These are phyloP conservation scores for Teunomyces aglyptinius DNA, from an alignment of 805 yeast genomes.

Conservation along the genomic window DNA sequence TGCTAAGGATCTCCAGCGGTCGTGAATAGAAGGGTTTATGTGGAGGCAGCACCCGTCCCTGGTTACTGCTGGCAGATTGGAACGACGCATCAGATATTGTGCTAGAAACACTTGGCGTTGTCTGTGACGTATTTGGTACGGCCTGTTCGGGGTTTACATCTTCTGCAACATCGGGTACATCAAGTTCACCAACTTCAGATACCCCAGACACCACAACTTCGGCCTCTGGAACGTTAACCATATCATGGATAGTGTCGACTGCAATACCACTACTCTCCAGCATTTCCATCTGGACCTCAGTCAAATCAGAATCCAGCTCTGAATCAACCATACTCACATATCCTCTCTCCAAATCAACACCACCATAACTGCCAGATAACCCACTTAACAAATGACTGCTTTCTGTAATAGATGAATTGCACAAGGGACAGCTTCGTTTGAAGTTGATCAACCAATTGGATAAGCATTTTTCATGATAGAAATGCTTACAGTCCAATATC, in stretches of 20 bases:
- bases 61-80: conserved; percentile 13
- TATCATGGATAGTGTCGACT: not conserved
- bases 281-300: not conserved
- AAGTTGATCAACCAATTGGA: conserved; percentile 59
- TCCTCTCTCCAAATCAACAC: conserved; percentile 11
- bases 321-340: not conserved
- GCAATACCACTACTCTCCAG: not conserved
- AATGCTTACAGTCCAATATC: conserved; percentile 58
- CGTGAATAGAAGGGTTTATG: conserved; percentile 14
- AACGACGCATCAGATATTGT: conserved; percentile 9
- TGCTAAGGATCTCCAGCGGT: conserved; percentile 27
- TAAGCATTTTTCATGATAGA: conserved; percentile 57
- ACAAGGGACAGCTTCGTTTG: conserved; percentile 56
- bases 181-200: not conserved
- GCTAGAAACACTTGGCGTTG: not conserved
- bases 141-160: too few species aligned
- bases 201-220: not conserved
- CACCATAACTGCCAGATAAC: conserved; percentile 18
- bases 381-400: conserved; percentile 9
- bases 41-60: conserved; percentile 5
- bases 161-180: not conserved
- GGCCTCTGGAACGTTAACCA: not conserved
- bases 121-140: not conserved
- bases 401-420: conserved; percentile 32
- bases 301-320: not conserved